Conservation (phyloP, 1,284 basidiomycete genomes). For the Cystobasidiaceae sp. region DNA sequence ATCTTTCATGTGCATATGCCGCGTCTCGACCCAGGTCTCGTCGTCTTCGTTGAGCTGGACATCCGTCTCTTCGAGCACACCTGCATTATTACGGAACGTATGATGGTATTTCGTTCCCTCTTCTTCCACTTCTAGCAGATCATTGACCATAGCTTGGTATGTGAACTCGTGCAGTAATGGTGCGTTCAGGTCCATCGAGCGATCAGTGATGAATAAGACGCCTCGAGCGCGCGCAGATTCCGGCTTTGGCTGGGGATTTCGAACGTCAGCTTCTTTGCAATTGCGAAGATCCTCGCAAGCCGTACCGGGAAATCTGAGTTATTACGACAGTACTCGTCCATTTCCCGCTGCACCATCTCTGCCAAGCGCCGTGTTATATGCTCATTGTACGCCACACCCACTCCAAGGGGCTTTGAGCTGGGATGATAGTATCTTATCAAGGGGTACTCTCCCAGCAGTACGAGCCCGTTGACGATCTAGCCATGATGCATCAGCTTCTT, state of each 20-base stretch:
- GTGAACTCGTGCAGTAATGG: slow-evolving; percentile 97
- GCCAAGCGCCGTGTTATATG: slow-evolving; percentile 73
- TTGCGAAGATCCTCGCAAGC: slow-evolving; percentile 33
- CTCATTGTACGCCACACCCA: slow-evolving; percentile 57
- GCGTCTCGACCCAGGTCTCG: slow-evolving; percentile 81
- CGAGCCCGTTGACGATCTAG: slow-evolving; percentile 83
- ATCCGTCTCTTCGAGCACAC: slow-evolving; percentile 77
- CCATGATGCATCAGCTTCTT: not conserved
- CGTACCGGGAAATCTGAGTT: slow-evolving; percentile 81
- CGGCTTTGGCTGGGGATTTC: slow-evolving; percentile 52
- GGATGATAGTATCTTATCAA: slow-evolving; percentile 92
- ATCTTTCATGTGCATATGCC: slow-evolving; percentile 98
- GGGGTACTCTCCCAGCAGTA: slow-evolving; percentile 88
- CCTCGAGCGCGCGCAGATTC: slow-evolving; percentile 67
- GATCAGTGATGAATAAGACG: slow-evolving; percentile 86
- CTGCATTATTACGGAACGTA: slow-evolving; percentile 48
- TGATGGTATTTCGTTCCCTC: slow-evolving; percentile 70
- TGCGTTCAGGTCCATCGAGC: slow-evolving; percentile 88
- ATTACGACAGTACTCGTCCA: slow-evolving; percentile 77
- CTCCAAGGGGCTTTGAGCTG: slow-evolving; percentile 65
- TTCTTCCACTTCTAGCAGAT: slow-evolving; percentile 79
- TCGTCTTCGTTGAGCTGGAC: slow-evolving; percentile 80
- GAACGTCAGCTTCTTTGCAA: not conserved
- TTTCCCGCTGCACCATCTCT: slow-evolving; percentile 67
- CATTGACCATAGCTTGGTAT: slow-evolving; percentile 98